A percentile compares a stretch with the other conserved stretches of the same genome.
Conservation (phyloP, 768 basidiomycete genomes). For the Strobilomyces confusus region DNA sequence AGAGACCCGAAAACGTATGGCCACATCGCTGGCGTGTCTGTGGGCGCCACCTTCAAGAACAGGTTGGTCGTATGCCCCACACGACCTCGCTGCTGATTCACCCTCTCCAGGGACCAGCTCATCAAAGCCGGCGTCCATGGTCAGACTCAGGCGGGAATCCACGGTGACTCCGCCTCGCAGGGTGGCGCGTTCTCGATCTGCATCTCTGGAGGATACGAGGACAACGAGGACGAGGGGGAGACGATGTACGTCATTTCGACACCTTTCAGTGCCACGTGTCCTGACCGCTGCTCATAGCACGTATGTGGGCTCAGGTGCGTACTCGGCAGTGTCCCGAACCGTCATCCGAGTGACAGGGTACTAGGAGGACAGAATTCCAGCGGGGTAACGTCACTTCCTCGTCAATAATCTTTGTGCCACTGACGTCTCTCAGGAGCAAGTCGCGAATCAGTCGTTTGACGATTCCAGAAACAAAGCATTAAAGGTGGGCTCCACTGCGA, state of each 20-base stretch:
- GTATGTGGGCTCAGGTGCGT: slow-evolving; percentile 33
- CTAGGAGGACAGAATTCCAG: slow-evolving; percentile 22
- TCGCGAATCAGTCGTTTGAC: slow-evolving; percentile 22
- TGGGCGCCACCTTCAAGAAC: slow-evolving; percentile 21
- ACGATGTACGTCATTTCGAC: slow-evolving; percentile 30
- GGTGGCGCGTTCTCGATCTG: slow-evolving; percentile 41
- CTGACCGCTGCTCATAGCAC: slow-evolving; percentile 21
- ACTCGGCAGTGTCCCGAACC: neutral
- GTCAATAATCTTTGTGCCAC: neutral
- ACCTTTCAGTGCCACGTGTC: neutral
- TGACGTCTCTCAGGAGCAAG: slow-evolving; percentile 20
- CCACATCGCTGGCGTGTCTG: slow-evolving; percentile 25
- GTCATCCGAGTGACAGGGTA: neutral
- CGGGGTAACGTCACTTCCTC: slow-evolving; percentile 13
- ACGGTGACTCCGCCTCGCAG: slow-evolving; percentile 25
- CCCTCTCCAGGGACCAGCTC: slow-evolving; percentile 20
- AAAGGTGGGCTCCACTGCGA: slow-evolving; percentile 4
- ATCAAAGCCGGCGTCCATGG: slow-evolving; percentile 32
- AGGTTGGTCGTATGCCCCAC: slow-evolving; percentile 5
- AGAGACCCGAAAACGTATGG: slow-evolving; percentile 24
- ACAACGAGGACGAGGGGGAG: slow-evolving; percentile 37
- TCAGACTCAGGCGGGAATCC: slow-evolving; percentile 36
- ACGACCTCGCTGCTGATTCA: neutral
- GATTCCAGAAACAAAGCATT: slow-evolving; percentile 19
- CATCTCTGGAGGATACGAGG: slow-evolving; percentile 39